These are phyloP conservation scores for Flammula alnicola DNA, from an alignment of 1,284 basidiomycete species.

Conservation along the genomic window DNA sequence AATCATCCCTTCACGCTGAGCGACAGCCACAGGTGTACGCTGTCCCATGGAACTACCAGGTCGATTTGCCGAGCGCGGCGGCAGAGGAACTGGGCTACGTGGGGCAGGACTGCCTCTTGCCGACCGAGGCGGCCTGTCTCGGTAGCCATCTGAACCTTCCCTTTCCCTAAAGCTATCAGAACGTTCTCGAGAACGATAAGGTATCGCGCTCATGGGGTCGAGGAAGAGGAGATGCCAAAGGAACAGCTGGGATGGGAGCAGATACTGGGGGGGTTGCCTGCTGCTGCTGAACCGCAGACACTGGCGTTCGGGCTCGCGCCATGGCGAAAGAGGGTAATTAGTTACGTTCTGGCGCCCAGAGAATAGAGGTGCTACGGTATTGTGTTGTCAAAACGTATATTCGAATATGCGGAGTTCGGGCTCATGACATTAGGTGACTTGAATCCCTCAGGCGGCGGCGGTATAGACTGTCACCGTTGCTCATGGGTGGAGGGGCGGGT, in stretches of 20 bases:
- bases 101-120: slow-evolving; percentile 39
- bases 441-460: slow-evolving; percentile 17
- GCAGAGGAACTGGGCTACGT: slow-evolving; percentile 44
- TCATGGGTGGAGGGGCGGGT: slow-evolving; percentile 17
- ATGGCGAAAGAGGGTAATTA: slow-evolving; percentile 24
- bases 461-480: slow-evolving; percentile 18
- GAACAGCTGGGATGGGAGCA: slow-evolving; percentile 26
- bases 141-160: slow-evolving; percentile 19
- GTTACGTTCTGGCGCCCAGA: slow-evolving; percentile 20
- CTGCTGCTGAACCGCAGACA: slow-evolving; percentile 29
- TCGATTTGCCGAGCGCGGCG: slow-evolving; percentile 66
- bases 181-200: slow-evolving; percentile 26
- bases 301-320: slow-evolving; percentile 24
- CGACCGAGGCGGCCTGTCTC: slow-evolving; percentile 37
- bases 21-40: slow-evolving; percentile 50
- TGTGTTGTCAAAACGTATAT: slow-evolving; percentile 16
- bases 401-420: slow-evolving; percentile 18
- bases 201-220: slow-evolving; percentile 33
- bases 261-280: slow-evolving; percentile 26
- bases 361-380: slow-evolving; percentile 18
- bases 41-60: slow-evolving; percentile 56
- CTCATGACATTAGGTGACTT: slow-evolving; percentile 22
- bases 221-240: slow-evolving; percentile 34
- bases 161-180: slow-evolving; percentile 26
- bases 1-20: slow-evolving; percentile 61